These are phyloP conservation scores for Podospora appendiculata DNA, from an alignment of 495 filamentous ascomycete genomes.

Conservation along the genomic window DNA sequence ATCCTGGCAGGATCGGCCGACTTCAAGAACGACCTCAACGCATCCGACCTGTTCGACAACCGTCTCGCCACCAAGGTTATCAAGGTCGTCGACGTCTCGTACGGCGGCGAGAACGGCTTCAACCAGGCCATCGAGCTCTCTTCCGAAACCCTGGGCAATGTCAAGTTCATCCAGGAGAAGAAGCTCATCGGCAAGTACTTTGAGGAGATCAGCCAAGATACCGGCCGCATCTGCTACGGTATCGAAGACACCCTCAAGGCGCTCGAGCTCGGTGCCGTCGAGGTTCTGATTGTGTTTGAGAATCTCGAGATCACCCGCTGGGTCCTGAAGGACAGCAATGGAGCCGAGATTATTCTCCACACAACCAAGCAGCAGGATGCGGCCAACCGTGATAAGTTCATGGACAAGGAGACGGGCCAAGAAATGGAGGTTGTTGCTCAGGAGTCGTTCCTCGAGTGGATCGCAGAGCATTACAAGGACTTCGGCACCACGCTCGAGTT, in stretches of 20 bases:
- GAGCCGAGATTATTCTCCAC: slow-evolving; percentile 67
- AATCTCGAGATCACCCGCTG: slow-evolving; percentile 91
- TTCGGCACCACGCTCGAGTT: slow-evolving; percentile 97
- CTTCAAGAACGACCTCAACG: slow-evolving; percentile 98
- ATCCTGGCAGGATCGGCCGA: slow-evolving; percentile 96
- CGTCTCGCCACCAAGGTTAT: slow-evolving; percentile 92
- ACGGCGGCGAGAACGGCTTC: slow-evolving; percentile 98
- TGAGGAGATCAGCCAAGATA: slow-evolving; percentile 96
- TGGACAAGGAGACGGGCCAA: slow-evolving; percentile 88
- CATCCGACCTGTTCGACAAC: slow-evolving; percentile 92
- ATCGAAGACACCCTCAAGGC: slow-evolving; percentile 96
- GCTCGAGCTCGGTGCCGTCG: slow-evolving; percentile 89
- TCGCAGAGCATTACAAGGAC: slow-evolving; percentile 94
- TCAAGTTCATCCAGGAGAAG: slow-evolving; percentile 99
- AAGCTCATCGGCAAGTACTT: slow-evolving; percentile 98
- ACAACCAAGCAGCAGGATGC: slow-evolving; percentile 79
- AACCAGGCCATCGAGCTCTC: slow-evolving; percentile 97
- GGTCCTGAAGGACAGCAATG: slow-evolving; percentile 70
- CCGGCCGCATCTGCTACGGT: slow-evolving; percentile 92
- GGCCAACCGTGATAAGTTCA: slow-evolving; percentile 70
- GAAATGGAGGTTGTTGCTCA: slow-evolving; percentile 92
- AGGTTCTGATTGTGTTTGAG: slow-evolving; percentile 95
- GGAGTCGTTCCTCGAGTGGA: slow-evolving; percentile 93
- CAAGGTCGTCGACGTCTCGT: slow-evolving; percentile 97
- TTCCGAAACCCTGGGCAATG: slow-evolving; percentile 91